Evolutionary conservation across 768 basidiomycete genomes (phyloP), one percentile per base, ranked within the genome.

Genomic region (Boletus rex-veris): DNA sequence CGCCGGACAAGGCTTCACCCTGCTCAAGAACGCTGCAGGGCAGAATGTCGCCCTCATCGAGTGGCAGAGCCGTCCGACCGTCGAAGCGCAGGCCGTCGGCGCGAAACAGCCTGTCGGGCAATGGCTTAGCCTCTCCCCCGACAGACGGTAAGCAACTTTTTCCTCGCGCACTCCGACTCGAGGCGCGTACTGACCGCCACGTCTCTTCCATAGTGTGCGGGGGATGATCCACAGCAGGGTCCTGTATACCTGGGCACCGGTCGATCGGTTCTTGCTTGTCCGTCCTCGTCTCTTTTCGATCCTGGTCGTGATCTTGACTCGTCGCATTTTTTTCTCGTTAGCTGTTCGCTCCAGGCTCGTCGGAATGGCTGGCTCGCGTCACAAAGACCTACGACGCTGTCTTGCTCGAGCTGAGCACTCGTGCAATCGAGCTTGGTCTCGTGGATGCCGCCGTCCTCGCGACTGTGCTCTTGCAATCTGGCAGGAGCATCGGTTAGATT

Each of bases 401-500:
- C 52, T 64, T 69, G 3, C 75, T 88, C 16, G 83, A 86, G 50
- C 64, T 88, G 52, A 80, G 81, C 3, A 67, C 77, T 1, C 76
- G 81, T 41, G 82, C 81, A 14, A 69, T 85, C 31, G 77, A 81
- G 52, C 70, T 77, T 8, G 78, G 77, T 15, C 74, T 88, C 16
- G 71, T 85, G 5, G 80, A 86, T 21, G 64, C 74, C 8, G 67
- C 74, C 52, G 63, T 86, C 26, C 72, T 81, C 10, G 83, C 81
- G 0, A 75, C 81, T 0, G 59, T 81, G 6, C 71, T 87, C 21
- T 71, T 87, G 41, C 81, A 80, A 53, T 83, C 75, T 46, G 85
- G 85, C n/a, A 79, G 77, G 51, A 80, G 74, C 67, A 80, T 88
- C 21, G 85, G 86, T 58, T 86, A 68, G 45, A 53, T 5, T 2